These are phyloP conservation scores for Cryptosporidium ryanae DNA, from an alignment of 169 alveolate genomes.

Conservation along the genomic window DNA sequence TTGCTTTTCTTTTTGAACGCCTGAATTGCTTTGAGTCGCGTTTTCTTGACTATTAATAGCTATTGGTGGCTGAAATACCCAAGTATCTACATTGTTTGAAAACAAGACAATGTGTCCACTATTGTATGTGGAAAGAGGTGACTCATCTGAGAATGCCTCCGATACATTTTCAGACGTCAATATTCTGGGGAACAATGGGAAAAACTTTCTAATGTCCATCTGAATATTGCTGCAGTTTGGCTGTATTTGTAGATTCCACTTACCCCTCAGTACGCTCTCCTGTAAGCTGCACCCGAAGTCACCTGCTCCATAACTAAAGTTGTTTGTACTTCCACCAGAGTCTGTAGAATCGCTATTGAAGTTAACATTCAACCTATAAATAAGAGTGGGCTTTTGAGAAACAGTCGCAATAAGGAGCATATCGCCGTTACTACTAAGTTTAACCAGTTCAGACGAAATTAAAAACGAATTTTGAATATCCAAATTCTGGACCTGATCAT, in stretches of 20 bases:
- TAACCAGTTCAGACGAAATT: constrained; percentile 35
- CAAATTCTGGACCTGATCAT: not conserved
- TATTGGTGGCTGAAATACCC: constrained; percentile 50
- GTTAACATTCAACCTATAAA: constrained; percentile 4
- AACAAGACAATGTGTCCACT: constrained; percentile 27
- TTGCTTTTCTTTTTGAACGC: not conserved
- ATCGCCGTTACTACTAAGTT: not conserved
- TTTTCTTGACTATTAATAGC: constrained; percentile 4
- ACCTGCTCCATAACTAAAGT: no score
- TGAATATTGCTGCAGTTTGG: constrained; percentile 11
- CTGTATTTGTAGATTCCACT: constrained; percentile 20
- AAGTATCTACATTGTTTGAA: constrained; percentile 57
- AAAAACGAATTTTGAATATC: constrained; percentile 7
- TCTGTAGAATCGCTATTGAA: not conserved
- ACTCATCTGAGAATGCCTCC: constrained; percentile 43
- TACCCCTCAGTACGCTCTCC: not conserved
- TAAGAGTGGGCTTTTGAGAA: constrained; percentile 18
- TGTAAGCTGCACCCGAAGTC: no score
- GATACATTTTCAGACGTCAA: constrained; percentile 14
- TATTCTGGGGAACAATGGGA: constrained; percentile 19
- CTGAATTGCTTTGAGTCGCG: not conserved
- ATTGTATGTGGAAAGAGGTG: constrained; percentile 50
- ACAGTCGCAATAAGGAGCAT: constrained; percentile 45
- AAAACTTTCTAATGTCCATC: constrained; percentile 29
- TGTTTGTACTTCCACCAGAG: no score